Percentiles rank a stretch among this genome's conserved stretches.
Evolutionary conservation across 2,329 filamentous ascomycete genomes (phyloP).

Genomic region (Drechmeria coniospora): DNA sequence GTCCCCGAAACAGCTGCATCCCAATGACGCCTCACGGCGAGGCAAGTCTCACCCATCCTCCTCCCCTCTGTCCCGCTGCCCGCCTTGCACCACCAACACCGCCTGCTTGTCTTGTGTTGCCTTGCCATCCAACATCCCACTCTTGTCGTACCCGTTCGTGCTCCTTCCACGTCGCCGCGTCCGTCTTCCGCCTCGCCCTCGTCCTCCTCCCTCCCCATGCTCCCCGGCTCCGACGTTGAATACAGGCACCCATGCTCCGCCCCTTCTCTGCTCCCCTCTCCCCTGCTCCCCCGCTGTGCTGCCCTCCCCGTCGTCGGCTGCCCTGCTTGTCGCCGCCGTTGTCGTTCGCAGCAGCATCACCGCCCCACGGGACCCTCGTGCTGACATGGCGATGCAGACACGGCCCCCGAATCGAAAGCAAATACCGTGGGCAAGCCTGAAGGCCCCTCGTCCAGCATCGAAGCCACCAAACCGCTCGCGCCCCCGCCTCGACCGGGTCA

Average conservation of each 20-base stretch:
- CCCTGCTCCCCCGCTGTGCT: too few relatives aligned
- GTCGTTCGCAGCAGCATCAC: not conserved
- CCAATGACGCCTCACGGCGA: constrained; percentile 25
- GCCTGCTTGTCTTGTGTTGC: constrained; percentile 5
- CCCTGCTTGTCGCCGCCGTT: too few relatives aligned
- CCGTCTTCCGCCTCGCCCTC: too few relatives aligned
- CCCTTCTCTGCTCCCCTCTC: too few relatives aligned
- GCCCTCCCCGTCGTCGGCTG: too few relatives aligned
- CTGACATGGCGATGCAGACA: constrained; percentile 17
- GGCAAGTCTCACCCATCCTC: constrained; percentile 21
- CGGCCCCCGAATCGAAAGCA: constrained; percentile 29
- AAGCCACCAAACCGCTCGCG: constrained; percentile 49
- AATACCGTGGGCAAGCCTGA: constrained; percentile 33
- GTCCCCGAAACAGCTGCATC: constrained; percentile 31
- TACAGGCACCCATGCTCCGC: too few relatives aligned
- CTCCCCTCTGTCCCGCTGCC: constrained; percentile 7
- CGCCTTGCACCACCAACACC: too few relatives aligned
- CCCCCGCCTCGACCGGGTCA: constrained; percentile 51
- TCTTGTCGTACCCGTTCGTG: too few relatives aligned
- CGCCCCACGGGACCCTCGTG: not conserved
- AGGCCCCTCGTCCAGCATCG: constrained; percentile 35
- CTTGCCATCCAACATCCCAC: constrained; percentile 5
- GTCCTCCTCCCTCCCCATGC: too few relatives aligned
- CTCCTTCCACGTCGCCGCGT: too few relatives aligned
- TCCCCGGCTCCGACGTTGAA: too few relatives aligned